Evolutionary conservation across 2,329 filamentous ascomycete species (phyloP).

Genomic region (Aspergillus melleus): DNA sequence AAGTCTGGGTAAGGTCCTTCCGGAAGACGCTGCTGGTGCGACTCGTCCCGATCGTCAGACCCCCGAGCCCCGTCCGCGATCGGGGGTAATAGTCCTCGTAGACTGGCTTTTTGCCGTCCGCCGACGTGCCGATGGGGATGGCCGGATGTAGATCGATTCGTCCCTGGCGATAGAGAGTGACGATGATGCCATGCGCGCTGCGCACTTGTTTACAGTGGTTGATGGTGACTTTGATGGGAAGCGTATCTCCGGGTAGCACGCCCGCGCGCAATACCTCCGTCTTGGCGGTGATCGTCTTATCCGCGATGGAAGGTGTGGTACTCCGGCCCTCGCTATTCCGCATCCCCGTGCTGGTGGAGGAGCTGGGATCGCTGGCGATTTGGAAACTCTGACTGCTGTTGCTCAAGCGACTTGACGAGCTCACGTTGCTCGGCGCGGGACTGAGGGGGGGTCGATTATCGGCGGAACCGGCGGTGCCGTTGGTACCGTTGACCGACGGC

Average conservation of each 20-base stretch:
- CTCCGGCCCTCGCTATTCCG: constrained; percentile 52
- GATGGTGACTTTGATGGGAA: constrained; percentile 77
- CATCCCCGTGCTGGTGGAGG: constrained; percentile 34
- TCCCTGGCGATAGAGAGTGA: constrained; percentile 88
- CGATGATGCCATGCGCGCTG: constrained; percentile 87
- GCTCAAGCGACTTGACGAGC: constrained; percentile 68
- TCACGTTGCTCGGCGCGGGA: constrained; percentile 65
- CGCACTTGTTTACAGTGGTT: constrained; percentile 87
- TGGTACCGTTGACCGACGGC: constrained; percentile 40
- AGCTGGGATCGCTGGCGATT: constrained; percentile 48
- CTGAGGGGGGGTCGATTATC: constrained; percentile 46
- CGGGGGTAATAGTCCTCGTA: constrained; percentile 85
- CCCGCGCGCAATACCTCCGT: constrained; percentile 81
- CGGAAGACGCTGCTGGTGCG: constrained; percentile 90
- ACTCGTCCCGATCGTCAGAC: constrained; percentile 80
- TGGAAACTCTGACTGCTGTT: constrained; percentile 63
- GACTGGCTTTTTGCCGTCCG: constrained; percentile 67
- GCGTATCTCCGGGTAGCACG: constrained; percentile 78
- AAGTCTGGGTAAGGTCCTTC: constrained; percentile 88
- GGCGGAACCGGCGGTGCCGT: constrained; percentile 15
- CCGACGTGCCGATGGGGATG: constrained; percentile 59
- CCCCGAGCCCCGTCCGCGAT: constrained; percentile 81
- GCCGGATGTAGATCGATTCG: constrained; percentile 78
- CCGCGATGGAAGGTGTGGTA: constrained; percentile 57
- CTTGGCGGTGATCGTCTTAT: constrained; percentile 81